Evolutionary conservation across 2,329 filamentous ascomycete species (phyloP), one percentile per base, ranked within the genome.

Genomic region (Pseudopithomyces chartarum): DNA sequence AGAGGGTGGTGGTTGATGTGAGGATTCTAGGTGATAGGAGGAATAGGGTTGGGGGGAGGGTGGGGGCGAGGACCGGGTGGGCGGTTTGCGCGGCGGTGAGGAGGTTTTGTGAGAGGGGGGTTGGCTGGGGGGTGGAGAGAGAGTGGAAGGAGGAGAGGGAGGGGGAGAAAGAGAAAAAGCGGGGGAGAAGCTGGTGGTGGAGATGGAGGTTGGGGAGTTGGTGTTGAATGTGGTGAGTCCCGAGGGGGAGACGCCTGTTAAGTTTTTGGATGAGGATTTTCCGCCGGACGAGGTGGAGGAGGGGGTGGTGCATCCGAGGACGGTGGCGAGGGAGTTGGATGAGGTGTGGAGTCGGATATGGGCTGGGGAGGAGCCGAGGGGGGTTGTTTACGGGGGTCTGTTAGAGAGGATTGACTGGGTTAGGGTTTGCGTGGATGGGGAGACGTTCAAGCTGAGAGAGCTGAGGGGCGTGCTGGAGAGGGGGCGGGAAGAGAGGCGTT

Each of bases 261-360:
- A 55, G 17, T 67, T 59, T 44, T 54, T 71, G 6, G 53, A 55
- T 13, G 60, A 66, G 33, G 62, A 70, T 26, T 64, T 61, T 32
- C 58, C 62, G n/a, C 44, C 54, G 5, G 61, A 65, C 34, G 60
- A 58, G 11, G 52, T 58, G 4, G 56, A 54, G 13, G 64, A 63
- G 19, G 66, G 68, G 8, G 13, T 67, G 19, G 65, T 71, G 39
- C 66, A 71, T 59, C 67, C 67, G 13, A 55, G 49, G n/a, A 65
- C 63, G n/a, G 68, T 70, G 20, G 66, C 67, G 11, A 56, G 51
- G 34, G 67, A 73, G 38, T 61, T 75, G 5, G 55, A 73, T 2
- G 62, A 69, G 38, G 67, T 75, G 22, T 75, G 72, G 72, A 65
- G 68, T 32, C 68, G 62, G 43, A 67, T 75, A 2, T 75, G 73